These are phyloP conservation scores for Pelargonium myrrhifolium DNA, from an alignment of 441 rosid genomes.

Conservation along the genomic window DNA sequence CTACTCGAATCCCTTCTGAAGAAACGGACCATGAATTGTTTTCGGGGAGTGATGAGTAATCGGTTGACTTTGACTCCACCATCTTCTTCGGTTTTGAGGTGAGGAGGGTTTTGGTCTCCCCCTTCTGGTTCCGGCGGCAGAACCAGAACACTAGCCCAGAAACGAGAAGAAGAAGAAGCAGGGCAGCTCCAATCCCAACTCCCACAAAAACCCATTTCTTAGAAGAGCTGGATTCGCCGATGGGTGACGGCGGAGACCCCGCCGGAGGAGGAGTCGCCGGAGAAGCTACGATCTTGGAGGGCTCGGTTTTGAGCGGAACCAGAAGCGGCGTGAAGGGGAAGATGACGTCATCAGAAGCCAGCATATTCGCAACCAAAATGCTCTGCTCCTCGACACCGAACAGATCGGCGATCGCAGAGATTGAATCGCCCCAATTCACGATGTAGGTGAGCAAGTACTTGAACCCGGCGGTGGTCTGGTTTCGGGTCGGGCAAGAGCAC, in stretches of 20 bases:
- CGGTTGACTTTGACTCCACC: conserved; percentile 34
- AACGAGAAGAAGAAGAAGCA: conserved; percentile 28
- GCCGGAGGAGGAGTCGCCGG: conserved; percentile 33
- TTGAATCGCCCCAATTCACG: conserved; percentile 32
- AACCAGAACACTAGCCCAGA: conserved; percentile 31
- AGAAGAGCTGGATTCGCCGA: conserved; percentile 25
- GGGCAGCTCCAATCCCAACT: conserved; percentile 42
- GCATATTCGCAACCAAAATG: conserved; percentile 45
- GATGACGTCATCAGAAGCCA: conserved; percentile 24
- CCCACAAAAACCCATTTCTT: conserved; percentile 53
- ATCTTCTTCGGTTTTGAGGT: conserved; percentile 22
- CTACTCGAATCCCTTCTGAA: conserved; percentile 41
- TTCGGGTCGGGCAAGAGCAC: conserved; percentile 71
- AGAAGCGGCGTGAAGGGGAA: conserved; percentile 57
- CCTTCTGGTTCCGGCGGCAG: conserved; percentile 24
- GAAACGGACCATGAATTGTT: conserved; percentile 42
- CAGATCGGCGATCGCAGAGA: conserved; percentile 35
- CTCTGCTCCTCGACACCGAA: conserved; percentile 36
- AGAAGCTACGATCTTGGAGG: conserved; percentile 25
- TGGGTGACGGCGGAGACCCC: conserved; percentile 27
- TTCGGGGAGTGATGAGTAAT: conserved; percentile 26
- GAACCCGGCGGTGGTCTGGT: conserved; percentile 44
- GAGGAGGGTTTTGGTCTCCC: conserved; percentile 16
- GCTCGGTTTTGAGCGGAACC: conserved; percentile 52
- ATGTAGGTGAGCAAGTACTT: conserved; percentile 51